phyloP scores from a whole-genome alignment of 75 land plant genomes.

The Isoetes taiwanensis region DNA sequence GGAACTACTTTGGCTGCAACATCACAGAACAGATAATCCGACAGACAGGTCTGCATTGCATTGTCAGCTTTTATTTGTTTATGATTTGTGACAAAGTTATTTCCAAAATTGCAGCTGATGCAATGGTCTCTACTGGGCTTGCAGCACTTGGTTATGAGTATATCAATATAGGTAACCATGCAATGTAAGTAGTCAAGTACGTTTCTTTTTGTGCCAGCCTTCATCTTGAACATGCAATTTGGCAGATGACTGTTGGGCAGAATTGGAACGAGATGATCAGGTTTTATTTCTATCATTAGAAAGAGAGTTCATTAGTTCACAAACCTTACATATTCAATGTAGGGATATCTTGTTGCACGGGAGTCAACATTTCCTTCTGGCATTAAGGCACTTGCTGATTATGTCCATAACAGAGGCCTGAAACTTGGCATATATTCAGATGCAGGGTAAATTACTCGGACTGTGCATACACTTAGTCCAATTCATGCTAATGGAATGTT shows the following conservation, averaged over 20 bases:
- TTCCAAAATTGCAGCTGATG: constrained; percentile 67
- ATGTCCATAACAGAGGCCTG: constrained; percentile 21
- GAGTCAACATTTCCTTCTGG: constrained; percentile 11
- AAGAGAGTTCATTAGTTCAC: neutral
- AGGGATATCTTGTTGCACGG: constrained; percentile 11
- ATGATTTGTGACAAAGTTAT: no score
- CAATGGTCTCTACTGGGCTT: constrained; percentile 64
- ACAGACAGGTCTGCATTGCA: constrained; percentile 56
- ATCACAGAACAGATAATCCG: constrained; percentile 51
- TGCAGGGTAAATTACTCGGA: constrained; percentile 37
- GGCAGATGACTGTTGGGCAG: constrained; percentile 99
- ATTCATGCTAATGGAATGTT: no score
- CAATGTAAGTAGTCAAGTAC: no score
- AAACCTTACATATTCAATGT: neutral
- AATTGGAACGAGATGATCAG: constrained; percentile 19
- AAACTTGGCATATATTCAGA: constrained; percentile 27
- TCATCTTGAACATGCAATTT: no score
- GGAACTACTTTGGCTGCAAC: constrained; percentile 69
- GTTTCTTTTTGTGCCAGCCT: no score
- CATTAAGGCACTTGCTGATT: constrained; percentile 22
- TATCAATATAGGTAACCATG: constrained; percentile 76
- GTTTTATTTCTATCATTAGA: neutral
- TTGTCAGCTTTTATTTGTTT: no score
- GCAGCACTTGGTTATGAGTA: constrained; percentile 54
- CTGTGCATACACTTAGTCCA: no score